Base-by-base conservation (phyloP, 768 basidiomycete genomes). In the Mrakia frigida region DNA sequence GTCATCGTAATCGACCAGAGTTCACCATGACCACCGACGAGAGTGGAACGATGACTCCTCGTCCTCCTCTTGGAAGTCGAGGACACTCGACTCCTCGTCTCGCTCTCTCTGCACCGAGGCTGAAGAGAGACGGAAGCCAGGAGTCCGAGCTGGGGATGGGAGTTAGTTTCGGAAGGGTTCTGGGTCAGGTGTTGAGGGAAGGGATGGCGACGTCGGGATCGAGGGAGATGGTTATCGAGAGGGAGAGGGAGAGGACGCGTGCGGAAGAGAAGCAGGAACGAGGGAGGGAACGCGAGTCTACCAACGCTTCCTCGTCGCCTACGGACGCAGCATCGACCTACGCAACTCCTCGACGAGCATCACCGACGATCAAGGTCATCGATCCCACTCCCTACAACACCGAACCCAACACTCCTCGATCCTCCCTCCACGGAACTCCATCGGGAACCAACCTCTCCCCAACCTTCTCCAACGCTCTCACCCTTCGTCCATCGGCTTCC, bases 101-200 rank as follows among this genome's bases (percentile, higher is more conserved):
- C 39, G 37, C 25, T 25, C 14, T 11, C 16, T 28, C 67, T 28
- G 33, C 9, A 16, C 63, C 46, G 31, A 52, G 41, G 37, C 28
- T 39, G 13, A 37, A 14, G 46, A 56, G 39, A 53, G 21, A 35
- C n/a, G 37, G 50, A 33, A 52, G 46, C 28, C 59, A 43, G 53
- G 56, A 43, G 18, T 61, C 37, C 9, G 68, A 77, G 37, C 25
- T 52, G 16, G 50, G 28, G 28, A n/a, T 59, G 23, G 69, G 60
- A 18, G 46, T 63, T 23, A 71, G 43, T 52, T 78, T 78, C 39
- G 77, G 77, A 7, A 33, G 77, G 31, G 73, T 78, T 25, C 69
- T 78, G n/a, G 77, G 77, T 6, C 63, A 78, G 28, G 77, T 78
- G 16, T 78, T 74, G 46, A 69, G 65, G 41, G 77, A 78, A 46